Evolutionary conservation across 2,329 filamentous ascomycete species (phyloP), one percentile per base, ranked within the genome.

Genomic region (Ceratocystis alfenasii): DNA sequence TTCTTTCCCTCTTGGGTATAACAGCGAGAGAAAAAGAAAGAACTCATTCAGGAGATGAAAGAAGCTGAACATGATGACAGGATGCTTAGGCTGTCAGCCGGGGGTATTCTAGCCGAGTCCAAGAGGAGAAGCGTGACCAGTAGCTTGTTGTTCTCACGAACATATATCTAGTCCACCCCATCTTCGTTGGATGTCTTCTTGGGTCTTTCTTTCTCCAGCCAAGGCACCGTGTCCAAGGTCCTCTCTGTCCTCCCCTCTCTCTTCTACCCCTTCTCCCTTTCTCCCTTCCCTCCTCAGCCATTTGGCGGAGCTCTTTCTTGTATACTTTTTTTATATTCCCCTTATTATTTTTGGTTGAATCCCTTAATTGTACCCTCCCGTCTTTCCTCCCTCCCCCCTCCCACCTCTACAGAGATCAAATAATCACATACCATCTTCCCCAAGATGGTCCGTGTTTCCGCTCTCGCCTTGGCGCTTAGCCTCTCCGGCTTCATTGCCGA

Each of bases 131-230:
- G 48, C 10, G 7, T 8, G n/a, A 53, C 4, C 48, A 3, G 48
- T 50, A 17, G 22, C 12, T 53, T 15, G 25, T 20, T 17, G 15
- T 17, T 57, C 17, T 57, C 53, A 30, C 10, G 22, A 57, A 57
- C 53, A 30, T 57, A 57, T 57, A 57, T 57, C 25, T 57, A 57
- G 53, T 20, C 53, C 28, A n/a, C 8, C 25, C 22, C 53, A 10
- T 57, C 22, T 28, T 33, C 1, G 22, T 30, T 41, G 3, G 12
- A 41, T 57, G 53, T 57, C 25, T 17, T 2, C 12, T 30, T 15
- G 53, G 1, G 10, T 50, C 61, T 17, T 63, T 63, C 20, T 30
- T 22, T 63, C 61, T 63, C 22, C 45, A 63, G 41, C 61, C 61
- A 41, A 30, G 44, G 28, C 41, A 63, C 28, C 61, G 41, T 45